Evolutionary conservation across 2,329 filamentous ascomycete genomes (phyloP).

Genomic region (Bipolaris zeicola): DNA sequence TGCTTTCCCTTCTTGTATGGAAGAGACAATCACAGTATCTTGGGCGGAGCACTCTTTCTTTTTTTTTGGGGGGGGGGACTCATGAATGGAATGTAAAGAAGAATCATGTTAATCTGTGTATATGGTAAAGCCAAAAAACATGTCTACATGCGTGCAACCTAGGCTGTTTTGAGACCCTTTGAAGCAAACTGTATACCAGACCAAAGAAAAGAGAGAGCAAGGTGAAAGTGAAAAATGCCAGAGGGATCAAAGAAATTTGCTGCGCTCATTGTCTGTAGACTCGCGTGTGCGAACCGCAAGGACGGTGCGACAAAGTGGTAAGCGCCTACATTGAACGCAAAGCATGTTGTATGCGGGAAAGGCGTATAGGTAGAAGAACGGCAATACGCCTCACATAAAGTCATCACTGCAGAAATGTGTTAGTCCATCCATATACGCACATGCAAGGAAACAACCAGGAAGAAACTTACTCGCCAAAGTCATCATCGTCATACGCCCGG

Average conservation of each 20-base stretch:
- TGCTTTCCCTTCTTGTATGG: no score
- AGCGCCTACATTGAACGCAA: neutral
- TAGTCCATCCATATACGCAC: conserved; percentile 15
- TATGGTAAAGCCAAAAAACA: neutral
- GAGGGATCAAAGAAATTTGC: neutral
- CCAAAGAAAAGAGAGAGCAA: neutral
- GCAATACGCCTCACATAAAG: conserved; percentile 44
- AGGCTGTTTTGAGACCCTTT: neutral
- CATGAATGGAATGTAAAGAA: neutral
- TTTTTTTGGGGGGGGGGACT: neutral
- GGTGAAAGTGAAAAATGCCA: neutral
- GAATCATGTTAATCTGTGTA: neutral
- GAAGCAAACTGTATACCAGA: neutral
- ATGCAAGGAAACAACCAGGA: neutral
- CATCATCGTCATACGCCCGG: conserved; percentile 79
- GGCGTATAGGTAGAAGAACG: neutral
- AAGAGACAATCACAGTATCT: neutral
- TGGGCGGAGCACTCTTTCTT: neutral
- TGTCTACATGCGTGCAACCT: neutral
- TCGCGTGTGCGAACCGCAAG: neutral
- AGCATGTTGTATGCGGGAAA: neutral
- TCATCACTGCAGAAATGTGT: conserved; percentile 40
- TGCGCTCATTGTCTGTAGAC: neutral
- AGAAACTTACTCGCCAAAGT: conserved; percentile 81
- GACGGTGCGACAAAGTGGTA: neutral